These are phyloP conservation scores for Russula sp. DNA, from an alignment of 768 basidiomycete genomes.

Conservation along the genomic window DNA sequence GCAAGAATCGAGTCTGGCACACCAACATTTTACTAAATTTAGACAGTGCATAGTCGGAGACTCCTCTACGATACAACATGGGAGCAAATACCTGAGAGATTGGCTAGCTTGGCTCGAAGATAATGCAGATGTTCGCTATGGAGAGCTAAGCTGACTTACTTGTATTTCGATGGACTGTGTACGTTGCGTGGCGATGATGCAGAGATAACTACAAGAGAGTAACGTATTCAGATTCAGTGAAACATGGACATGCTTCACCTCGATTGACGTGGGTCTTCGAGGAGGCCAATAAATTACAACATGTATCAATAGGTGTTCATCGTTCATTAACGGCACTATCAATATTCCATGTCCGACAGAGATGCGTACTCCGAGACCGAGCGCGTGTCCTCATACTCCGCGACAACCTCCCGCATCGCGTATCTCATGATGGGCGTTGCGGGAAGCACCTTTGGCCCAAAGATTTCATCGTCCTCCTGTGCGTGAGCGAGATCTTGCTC, in stretches of 20 bases:
- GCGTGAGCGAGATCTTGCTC: slow-evolving; percentile 37
- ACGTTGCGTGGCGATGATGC: neutral
- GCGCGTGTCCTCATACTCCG: slow-evolving; percentile 72
- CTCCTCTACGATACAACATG: slow-evolving; percentile 82
- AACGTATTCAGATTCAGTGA: neutral
- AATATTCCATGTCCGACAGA: slow-evolving; percentile 70
- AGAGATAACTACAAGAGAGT: neutral
- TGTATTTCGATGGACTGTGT: neutral
- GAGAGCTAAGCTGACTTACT: slow-evolving; percentile 42
- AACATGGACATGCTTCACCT: neutral
- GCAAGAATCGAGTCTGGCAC: slow-evolving; percentile 25
- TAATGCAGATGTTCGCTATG: slow-evolving; percentile 86
- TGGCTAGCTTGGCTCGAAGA: slow-evolving; percentile 91
- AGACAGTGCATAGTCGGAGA: slow-evolving; percentile 89
- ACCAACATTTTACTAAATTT: neutral
- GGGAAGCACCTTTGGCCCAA: slow-evolving; percentile 72
- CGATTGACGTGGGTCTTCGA: neutral
- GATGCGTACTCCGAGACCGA: slow-evolving; percentile 76
- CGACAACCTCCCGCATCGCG: slow-evolving; percentile 78
- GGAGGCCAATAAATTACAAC: slow-evolving; percentile 12
- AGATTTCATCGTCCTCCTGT: slow-evolving; percentile 44
- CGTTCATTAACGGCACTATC: slow-evolving; percentile 7
- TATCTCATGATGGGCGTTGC: slow-evolving; percentile 75
- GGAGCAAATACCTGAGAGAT: slow-evolving; percentile 72
- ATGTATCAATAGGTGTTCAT: slow-evolving; percentile 1